Evolutionary conservation across 805 yeast genomes (phyloP).

Genomic region (Cyberlindnera nakhonratchasimensis): DNA sequence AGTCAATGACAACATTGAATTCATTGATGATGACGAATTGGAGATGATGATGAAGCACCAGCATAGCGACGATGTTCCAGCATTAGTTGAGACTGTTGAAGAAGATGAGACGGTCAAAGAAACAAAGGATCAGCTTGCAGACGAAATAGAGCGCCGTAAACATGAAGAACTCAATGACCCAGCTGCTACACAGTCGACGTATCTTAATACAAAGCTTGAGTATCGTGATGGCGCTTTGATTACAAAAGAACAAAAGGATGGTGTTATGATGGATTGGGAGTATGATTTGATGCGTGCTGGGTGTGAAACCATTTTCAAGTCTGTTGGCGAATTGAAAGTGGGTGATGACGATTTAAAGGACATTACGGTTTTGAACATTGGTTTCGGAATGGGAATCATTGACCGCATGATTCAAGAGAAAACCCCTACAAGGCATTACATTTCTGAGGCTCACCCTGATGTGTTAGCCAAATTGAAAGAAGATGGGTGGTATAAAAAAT

Average conservation of each 20-base stretch:
- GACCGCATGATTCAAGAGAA: slow-evolving; percentile 67
- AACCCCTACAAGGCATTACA: slow-evolving; percentile 70
- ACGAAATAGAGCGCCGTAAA: slow-evolving; percentile 26
- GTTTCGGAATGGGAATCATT: slow-evolving; percentile 96
- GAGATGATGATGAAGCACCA: slow-evolving; percentile 22
- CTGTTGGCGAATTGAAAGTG: slow-evolving; percentile 31
- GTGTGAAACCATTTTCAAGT: slow-evolving; percentile 64
- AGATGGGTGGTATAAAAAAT: slow-evolving; percentile 82
- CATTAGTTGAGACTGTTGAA: slow-evolving; percentile 12
- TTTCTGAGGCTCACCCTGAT: slow-evolving; percentile 93
- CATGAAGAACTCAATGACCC: slow-evolving; percentile 43
- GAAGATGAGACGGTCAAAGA: slow-evolving; percentile 2
- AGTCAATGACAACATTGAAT: slow-evolving; percentile 59
- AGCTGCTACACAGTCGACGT: slow-evolving; percentile 61
- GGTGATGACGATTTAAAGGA: slow-evolving; percentile 34
- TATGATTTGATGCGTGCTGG: slow-evolving; percentile 75
- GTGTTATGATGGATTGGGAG: slow-evolving; percentile 99
- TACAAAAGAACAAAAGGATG: slow-evolving; percentile 70
- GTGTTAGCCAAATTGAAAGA: slow-evolving; percentile 62
- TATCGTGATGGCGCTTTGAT: slow-evolving; percentile 67
- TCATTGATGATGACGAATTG: slow-evolving; percentile 37
- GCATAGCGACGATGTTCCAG: slow-evolving; percentile 20
- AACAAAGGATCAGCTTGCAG: neutral
- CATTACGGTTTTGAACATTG: slow-evolving; percentile 69
- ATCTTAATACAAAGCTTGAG: slow-evolving; percentile 60